Evolutionary conservation across 768 basidiomycete genomes (phyloP).

Genomic region (Mycena crocata): DNA sequence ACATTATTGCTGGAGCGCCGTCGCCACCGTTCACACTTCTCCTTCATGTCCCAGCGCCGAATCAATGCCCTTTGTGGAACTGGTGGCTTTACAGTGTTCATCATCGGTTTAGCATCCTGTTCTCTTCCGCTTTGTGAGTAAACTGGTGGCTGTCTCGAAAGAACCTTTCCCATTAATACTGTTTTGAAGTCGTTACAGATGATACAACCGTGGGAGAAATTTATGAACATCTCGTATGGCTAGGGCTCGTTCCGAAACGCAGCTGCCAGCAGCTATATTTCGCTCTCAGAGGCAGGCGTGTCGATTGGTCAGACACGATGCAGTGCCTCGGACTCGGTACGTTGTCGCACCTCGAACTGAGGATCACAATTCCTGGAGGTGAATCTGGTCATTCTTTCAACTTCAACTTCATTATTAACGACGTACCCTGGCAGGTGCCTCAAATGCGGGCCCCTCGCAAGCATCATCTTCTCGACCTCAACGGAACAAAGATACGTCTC

Average conservation of each 20-base stretch:
- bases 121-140: slow-evolving; percentile 1
- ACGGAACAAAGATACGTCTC: background rate
- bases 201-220: background rate
- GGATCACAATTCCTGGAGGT: background rate
- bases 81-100: background rate
- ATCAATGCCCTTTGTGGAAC: background rate
- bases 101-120: background rate
- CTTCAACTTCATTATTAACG: background rate
- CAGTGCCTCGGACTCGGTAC: background rate
- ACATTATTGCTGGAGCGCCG: background rate
- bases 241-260: background rate
- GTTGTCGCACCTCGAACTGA: background rate
- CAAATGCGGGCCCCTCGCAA: background rate
- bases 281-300: background rate
- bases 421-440: background rate
- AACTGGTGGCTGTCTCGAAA: background rate
- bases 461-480: background rate
- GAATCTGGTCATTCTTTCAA: background rate
- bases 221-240: background rate
- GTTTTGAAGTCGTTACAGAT: background rate
- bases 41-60: slow-evolving; percentile 3
- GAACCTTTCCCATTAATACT: background rate
- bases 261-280: background rate
- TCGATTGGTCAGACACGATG: background rate
- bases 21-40: slow-evolving; percentile 6